Evolutionary conservation across 2,329 filamentous ascomycete species (phyloP), one percentile per base, ranked within the genome.

Genomic region (Venturia oleaginea): DNA sequence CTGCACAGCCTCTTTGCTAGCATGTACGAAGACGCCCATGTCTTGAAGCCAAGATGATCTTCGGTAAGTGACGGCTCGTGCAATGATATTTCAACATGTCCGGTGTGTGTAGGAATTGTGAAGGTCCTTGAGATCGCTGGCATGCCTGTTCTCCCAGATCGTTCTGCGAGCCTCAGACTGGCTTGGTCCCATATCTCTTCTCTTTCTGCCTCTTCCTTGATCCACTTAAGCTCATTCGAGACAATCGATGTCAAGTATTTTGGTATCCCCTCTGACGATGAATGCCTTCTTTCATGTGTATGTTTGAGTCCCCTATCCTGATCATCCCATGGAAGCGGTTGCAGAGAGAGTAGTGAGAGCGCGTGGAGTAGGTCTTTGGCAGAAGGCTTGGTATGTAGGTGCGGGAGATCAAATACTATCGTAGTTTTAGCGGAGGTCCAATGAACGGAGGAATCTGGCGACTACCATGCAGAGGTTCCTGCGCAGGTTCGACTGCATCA

Each of bases 11-110:
- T 85, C 68, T 85, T 88, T 0, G 93, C 89, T 4, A 97, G 85
- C 2, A 95, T 83, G 71, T 92, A 95, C 0, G 92, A 93, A 0
- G 92, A 93, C 0, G 90, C 91, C 94, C 94, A 97, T 0, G 94
- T 99, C 76, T 99, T 97, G 74, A 95, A 82, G 1, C 94, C 94
- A 22, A 97, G 80, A 66, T 90, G 89, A 74, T 97, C 93, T 7
- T 89, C 89, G 0, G 91, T 96, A 64, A 97, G 80, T 0, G 92
- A 87, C 1, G 94, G 94, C 73, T 99, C 94, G 65, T 91, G 84
- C 46, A 99, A 85, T 42, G 83, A 81, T 61, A 99, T 79, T 57
- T 87, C 82, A 68, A 92, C 81, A 1, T 69, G 68, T 27, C 74
- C 69, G 22, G 66, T 68, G 48, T 43, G 66, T 17, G 76, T 72